phyloP scores from a whole-genome alignment of 805 yeast genomes.

The Cyberlindnera xylosilytica region DNA sequence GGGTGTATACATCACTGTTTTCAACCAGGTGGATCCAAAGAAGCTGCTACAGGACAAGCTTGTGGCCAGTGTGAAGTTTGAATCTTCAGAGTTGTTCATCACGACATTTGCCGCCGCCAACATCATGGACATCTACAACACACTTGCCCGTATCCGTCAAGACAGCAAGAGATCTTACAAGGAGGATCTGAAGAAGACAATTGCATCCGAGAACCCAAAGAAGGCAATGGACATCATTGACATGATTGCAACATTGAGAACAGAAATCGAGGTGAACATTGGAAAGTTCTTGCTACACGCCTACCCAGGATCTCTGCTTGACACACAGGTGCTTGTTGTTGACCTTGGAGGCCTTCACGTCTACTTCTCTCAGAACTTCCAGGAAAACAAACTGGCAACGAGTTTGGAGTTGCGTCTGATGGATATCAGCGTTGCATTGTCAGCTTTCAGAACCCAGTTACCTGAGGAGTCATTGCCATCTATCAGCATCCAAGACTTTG shows the following conservation, averaged over 20 bases:
- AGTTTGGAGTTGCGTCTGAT: conserved; percentile 58
- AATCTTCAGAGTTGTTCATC: conserved; percentile 55
- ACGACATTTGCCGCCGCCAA: conserved; percentile 88
- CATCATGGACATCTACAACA: conserved; percentile 70
- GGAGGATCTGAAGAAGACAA: conserved; percentile 67
- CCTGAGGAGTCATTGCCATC: conserved; percentile 46
- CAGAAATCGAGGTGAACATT: conserved; percentile 62
- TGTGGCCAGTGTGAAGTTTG: conserved; percentile 47
- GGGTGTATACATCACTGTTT: conserved; percentile 50
- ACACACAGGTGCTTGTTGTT: conserved; percentile 68
- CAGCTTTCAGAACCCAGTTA: conserved; percentile 50
- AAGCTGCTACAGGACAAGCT: conserved; percentile 57
- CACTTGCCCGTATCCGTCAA: conserved; percentile 66
- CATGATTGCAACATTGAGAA: conserved; percentile 45
- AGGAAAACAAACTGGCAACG: conserved; percentile 40
- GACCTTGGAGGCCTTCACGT: conserved; percentile 54
- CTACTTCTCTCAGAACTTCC: conserved; percentile 46
- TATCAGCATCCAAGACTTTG: conserved; percentile 53
- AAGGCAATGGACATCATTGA: conserved; percentile 25
- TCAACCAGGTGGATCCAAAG: conserved; percentile 58
- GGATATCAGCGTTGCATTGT: conserved; percentile 64
- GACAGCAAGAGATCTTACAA: conserved; percentile 71
- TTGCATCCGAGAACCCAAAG: conserved; percentile 9
- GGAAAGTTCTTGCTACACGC: conserved; percentile 58
- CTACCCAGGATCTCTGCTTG: conserved; percentile 80